A percentile compares a stretch with the other conserved stretches of the same genome.
These are phyloP conservation scores for Herpetomonas samuelpessoai DNA, from an alignment of 208 protist genomes.

Conservation along the genomic window DNA sequence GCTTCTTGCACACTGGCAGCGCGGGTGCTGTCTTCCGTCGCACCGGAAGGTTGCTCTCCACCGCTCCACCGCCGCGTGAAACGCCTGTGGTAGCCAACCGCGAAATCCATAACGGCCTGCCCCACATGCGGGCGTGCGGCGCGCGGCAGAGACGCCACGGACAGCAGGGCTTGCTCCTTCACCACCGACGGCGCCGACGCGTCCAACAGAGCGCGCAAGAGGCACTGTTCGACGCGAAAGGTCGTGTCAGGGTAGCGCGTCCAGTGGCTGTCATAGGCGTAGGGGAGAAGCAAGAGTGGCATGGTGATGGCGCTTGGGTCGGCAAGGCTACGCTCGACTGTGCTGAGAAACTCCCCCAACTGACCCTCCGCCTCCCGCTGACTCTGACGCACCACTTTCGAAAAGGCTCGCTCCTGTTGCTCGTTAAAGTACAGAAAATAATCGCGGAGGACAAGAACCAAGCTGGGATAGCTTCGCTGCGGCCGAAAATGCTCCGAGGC, in stretches of 20 bases:
- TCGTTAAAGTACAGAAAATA: constrained; percentile 4
- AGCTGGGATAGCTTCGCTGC: constrained; percentile 14
- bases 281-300: constrained; percentile 27
- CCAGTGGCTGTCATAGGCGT: constrained; percentile 41
- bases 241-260: constrained; percentile 30
- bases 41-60: neutral
- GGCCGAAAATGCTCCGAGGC: constrained; percentile 16
- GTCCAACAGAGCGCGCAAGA: constrained; percentile 31
- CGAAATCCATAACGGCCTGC: constrained; percentile 53
- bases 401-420: neutral
- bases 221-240: constrained; percentile 50
- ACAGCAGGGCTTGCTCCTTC: constrained; percentile 57
- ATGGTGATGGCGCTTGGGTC: neutral
- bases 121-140: constrained; percentile 45
- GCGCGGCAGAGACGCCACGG: constrained; percentile 46
- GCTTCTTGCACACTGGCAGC: neutral
- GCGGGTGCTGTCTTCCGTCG: neutral
- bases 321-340: neutral
- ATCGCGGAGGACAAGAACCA: constrained; percentile 35
- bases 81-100: constrained; percentile 14
- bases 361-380: constrained; percentile 7
- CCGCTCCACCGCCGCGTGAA: constrained; percentile 19
- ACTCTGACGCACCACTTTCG: neutral
- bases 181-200: constrained; percentile 14
- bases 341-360: constrained; percentile 3